phyloP scores from a whole-genome alignment of 768 basidiomycete genomes.

The Amanita molliuscula region DNA sequence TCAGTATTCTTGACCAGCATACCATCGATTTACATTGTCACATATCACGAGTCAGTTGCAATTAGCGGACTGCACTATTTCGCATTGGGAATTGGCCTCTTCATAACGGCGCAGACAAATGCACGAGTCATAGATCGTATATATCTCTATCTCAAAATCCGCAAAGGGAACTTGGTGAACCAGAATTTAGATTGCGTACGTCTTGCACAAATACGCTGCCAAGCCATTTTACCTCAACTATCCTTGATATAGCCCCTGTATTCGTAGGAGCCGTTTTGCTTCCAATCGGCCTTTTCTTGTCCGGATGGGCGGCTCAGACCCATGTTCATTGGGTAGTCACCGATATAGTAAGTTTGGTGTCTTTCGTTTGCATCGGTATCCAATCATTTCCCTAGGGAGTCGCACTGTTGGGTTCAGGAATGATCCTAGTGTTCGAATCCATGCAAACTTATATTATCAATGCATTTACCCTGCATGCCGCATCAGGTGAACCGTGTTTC shows the following conservation, averaged over 20 bases:
- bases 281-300: conserved; percentile 57
- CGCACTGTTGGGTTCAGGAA: conserved; percentile 41
- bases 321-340: conserved; percentile 59
- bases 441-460: conserved; percentile 65
- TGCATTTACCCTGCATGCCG: conserved; percentile 53
- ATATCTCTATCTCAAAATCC: conserved; percentile 38
- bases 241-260: conserved; percentile 37
- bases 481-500: conserved; percentile 35
- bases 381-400: conserved; percentile 35
- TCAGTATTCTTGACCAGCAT: conserved; percentile 61
- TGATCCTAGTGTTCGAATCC: conserved; percentile 48
- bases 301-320: conserved; percentile 59
- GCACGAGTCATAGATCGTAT: conserved; percentile 46
- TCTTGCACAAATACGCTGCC: conserved; percentile 4
- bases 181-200: conserved; percentile 41
- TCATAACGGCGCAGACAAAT: conserved; percentile 40
- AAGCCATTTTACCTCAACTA: neutral
- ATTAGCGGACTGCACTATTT: conserved; percentile 64
- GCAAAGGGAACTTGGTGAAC: conserved; percentile 36
- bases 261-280: conserved; percentile 46
- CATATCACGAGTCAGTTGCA: conserved; percentile 45
- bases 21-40: conserved; percentile 41
- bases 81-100: conserved; percentile 56
- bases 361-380: conserved; percentile 2
- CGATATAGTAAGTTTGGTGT: conserved; percentile 40